Percentiles rank a stretch among this genome's conserved stretches.
phyloP scores from a whole-genome alignment of 768 basidiomycete species.

The Boletales sp. region DNA sequence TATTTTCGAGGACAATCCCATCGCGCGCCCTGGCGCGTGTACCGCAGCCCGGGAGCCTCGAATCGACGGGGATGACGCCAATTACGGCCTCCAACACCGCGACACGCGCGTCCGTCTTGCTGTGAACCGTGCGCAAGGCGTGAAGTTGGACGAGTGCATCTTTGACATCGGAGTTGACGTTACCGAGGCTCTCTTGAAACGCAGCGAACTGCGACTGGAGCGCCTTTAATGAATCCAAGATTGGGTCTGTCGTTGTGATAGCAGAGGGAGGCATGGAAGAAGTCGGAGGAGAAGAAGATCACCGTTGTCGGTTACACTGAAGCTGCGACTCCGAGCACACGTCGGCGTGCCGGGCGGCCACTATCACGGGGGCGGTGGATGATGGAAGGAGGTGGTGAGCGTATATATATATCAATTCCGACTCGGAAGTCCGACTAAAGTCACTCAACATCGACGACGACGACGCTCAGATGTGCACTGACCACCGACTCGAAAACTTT shows the following conservation, averaged over 20 bases:
- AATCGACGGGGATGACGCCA: background rate
- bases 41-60: too few relatives aligned
- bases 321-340: background rate
- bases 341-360: background rate
- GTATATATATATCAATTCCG: background rate
- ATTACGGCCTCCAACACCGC: conserved; percentile 12
- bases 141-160: conserved; percentile 15
- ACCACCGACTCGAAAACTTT: conserved; percentile 41
- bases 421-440: conserved; percentile 23
- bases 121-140: conserved; percentile 13
- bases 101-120: conserved; percentile 4
- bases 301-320: background rate
- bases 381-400: background rate
- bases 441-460: conserved; percentile 4
- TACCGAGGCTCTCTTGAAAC: conserved; percentile 7
- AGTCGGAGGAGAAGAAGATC: background rate
- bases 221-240: background rate
- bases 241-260: background rate
- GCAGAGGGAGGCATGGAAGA: too few relatives aligned
- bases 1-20: background rate
- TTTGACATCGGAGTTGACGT: conserved; percentile 11
- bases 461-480: conserved; percentile 18
- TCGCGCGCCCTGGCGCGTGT: too few relatives aligned
- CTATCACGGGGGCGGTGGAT: background rate
- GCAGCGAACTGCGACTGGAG: conserved; percentile 16